Base-by-base conservation (phyloP, 768 basidiomycete species). In the Cantharellus cinnabarinus region DNA sequence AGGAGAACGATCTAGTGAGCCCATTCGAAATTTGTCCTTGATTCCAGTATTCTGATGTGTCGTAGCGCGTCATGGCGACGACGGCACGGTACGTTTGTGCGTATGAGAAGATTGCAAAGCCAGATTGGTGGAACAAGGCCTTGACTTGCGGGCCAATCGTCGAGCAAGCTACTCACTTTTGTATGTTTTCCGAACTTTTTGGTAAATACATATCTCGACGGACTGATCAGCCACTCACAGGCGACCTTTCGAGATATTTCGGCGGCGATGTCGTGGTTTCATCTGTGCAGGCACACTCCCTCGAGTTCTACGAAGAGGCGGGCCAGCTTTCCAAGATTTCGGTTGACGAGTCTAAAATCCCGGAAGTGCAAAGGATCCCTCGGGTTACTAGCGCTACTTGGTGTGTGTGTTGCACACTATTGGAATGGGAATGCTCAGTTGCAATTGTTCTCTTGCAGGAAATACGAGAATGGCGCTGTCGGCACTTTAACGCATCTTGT, bases 111-210 rank as follows among this genome's bases (percentile, higher is more conserved):
- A 87, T 86, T 60, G 77, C 78, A 5, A 89, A 89, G 70, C 78
- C 77, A 2, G 85, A 90, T 63, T 93, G 90, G 90, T 93, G 90
- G 90, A 82, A 89, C 74, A 91, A 90, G 71, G 52, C 7, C 52
- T 54, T 14, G 57, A 83, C 85, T 67, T 83, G 79, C 58, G 87
- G 87, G 20, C 87, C 89, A 3, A 76, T 91, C 64, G 73, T 93
- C 63, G 89, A 90, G 70, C 86, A 90, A 73, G 93, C 89, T 53
- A 98, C 94, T 10, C 94, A 98, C 73, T 94, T 97, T 73, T 91
- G 89, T 67, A 41, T 41, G 62, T 58, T 41, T 4, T 40, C 48
- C 20, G 3, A 40, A 4, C 42, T 34, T 40, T 10, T 39, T n/a
- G 40, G 55, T 58, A 3, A 10, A 34, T 20, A 35, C 3, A 60